These are phyloP conservation scores for Tulasnella sp. DNA, from an alignment of 768 basidiomycete genomes.

Conservation along the genomic window DNA sequence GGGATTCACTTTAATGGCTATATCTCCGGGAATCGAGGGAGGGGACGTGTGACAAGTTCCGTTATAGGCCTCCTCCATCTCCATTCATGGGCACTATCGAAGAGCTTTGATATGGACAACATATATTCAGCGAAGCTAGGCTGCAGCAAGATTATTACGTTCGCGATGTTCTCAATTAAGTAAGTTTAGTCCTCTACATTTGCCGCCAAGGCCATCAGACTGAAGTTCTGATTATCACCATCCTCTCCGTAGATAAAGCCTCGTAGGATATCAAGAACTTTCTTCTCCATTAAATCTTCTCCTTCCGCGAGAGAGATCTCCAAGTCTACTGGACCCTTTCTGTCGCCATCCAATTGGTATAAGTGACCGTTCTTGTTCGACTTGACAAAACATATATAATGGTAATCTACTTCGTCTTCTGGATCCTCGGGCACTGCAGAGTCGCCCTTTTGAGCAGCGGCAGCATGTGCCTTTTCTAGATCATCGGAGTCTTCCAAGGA, in stretches of 20 bases:
- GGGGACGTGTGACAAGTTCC: too few species aligned
- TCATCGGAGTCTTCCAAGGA: slow-evolving; percentile 25
- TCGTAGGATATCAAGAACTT: background rate
- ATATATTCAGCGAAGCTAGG: too few species aligned
- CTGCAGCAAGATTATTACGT: too few species aligned
- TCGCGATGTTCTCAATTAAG: background rate
- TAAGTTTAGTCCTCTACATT: background rate
- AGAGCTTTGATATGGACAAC: too few species aligned
- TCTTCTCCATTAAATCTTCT: slow-evolving; percentile 26
- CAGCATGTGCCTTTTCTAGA: slow-evolving; percentile 23
- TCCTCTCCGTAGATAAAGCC: slow-evolving; percentile 26
- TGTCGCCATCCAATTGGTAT: slow-evolving; percentile 32
- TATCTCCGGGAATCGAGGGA: too few species aligned
- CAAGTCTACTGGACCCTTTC: slow-evolving; percentile 28
- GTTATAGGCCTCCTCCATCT: too few species aligned
- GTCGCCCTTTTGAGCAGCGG: slow-evolving; percentile 27
- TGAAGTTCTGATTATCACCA: slow-evolving; percentile 26
- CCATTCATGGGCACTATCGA: too few species aligned
- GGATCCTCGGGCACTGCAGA: slow-evolving; percentile 24
- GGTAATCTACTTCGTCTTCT: slow-evolving; percentile 33
- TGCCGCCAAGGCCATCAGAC: slow-evolving; percentile 32
- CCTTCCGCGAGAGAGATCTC: background rate
- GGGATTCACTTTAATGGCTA: too few species aligned
- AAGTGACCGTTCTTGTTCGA: slow-evolving; percentile 25
- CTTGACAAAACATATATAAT: slow-evolving; percentile 29